Percentiles rank a stretch among this genome's conserved stretches.
phyloP scores from a whole-genome alignment of 495 filamentous ascomycete genomes.

The Mycothermus thermophilus region DNA sequence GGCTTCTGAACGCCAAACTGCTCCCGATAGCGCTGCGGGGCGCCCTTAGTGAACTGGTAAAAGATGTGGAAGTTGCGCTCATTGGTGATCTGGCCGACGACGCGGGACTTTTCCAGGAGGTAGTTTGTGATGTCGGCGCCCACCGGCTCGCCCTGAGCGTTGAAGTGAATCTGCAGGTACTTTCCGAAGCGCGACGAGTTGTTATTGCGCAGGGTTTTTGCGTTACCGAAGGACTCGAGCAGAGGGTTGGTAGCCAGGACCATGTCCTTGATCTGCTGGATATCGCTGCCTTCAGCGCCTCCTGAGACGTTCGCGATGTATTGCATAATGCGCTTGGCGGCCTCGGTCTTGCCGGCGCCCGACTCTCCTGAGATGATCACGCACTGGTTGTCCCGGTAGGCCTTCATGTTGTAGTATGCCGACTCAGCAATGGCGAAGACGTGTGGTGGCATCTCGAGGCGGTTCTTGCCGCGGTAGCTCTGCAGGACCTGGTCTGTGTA shows the following conservation, averaged over 20 bases:
- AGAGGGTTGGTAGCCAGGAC: slow-evolving; percentile 95
- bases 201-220: slow-evolving; percentile 95
- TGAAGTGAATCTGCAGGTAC: slow-evolving; percentile 96
- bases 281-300: slow-evolving; percentile 74
- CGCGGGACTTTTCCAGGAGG: slow-evolving; percentile 84
- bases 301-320: slow-evolving; percentile 97
- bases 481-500: slow-evolving; percentile 89
- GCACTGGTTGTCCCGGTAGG: slow-evolving; percentile 98
- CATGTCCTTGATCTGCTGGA: slow-evolving; percentile 97
- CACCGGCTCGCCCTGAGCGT: slow-evolving; percentile 78
- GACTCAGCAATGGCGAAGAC: slow-evolving; percentile 97
- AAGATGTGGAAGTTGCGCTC: slow-evolving; percentile 99
- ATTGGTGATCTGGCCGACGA: slow-evolving; percentile 88
- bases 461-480: slow-evolving; percentile 89
- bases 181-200: slow-evolving; percentile 98
- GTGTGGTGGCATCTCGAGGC: slow-evolving; percentile 87
- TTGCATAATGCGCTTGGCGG: slow-evolving; percentile 97
- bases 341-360: slow-evolving; percentile 98
- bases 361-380: slow-evolving; percentile 99
- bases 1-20: slow-evolving; percentile 81
- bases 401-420: slow-evolving; percentile 98
- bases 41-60: slow-evolving; percentile 96
- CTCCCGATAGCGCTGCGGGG: slow-evolving; percentile 70
- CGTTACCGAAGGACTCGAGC: slow-evolving; percentile 95
- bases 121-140: slow-evolving; percentile 99